Conservation (phyloP, 805 yeast genomes). For the Schizosaccharomyces osmophilus region DNA sequence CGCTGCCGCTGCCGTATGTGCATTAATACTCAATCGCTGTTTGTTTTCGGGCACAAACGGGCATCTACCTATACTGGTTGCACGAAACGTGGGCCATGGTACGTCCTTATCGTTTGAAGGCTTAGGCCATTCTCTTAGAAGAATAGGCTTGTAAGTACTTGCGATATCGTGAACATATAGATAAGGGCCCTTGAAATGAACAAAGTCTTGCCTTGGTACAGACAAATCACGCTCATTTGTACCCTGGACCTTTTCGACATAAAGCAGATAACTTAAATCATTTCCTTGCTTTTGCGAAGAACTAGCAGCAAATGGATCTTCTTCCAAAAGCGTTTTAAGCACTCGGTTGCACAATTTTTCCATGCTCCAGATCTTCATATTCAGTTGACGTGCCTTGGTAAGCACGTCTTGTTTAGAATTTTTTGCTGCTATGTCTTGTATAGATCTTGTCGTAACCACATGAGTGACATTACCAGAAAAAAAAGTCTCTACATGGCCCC, state of each 20-base stretch:
- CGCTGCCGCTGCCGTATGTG: background rate
- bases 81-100: slow-evolving; percentile 2
- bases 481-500: slow-evolving; percentile 27
- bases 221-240: slow-evolving; percentile 72
- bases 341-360: slow-evolving; percentile 20
- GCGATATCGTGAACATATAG: slow-evolving; percentile 58
- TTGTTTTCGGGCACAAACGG: background rate
- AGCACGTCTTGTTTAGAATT: slow-evolving; percentile 30
- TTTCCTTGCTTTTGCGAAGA: slow-evolving; percentile 4
- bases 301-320: slow-evolving; percentile 1
- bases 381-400: slow-evolving; percentile 31
- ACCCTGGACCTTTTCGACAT: slow-evolving; percentile 67
- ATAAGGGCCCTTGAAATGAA: slow-evolving; percentile 53
- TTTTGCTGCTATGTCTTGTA: background rate
- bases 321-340: background rate
- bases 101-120: slow-evolving; percentile 6
- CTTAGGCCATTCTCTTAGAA: slow-evolving; percentile 55
- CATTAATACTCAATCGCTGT: background rate
- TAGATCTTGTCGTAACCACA: slow-evolving; percentile 40
- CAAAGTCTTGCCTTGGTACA: slow-evolving; percentile 63
- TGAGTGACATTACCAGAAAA: slow-evolving; percentile 45
- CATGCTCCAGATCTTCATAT: slow-evolving; percentile 65
- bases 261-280: slow-evolving; percentile 30
- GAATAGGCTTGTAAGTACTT: slow-evolving; percentile 56
- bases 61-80: slow-evolving; percentile 1